Base-by-base conservation (phyloP, 345 rosid genomes). In the Rubroshorea leprosula region DNA sequence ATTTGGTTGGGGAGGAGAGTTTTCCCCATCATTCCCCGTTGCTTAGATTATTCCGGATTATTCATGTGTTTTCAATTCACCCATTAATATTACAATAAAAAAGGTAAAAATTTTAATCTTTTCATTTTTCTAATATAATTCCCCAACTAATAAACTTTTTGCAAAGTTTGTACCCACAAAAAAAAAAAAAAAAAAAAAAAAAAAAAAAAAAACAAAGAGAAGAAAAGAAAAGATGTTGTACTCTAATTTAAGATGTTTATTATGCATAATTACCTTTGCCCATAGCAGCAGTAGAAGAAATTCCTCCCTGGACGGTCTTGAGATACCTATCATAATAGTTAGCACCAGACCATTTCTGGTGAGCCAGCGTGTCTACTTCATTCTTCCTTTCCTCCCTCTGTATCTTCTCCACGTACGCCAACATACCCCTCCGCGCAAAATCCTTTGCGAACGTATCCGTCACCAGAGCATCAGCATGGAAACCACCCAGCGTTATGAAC, bases 321-420 rank as follows among this genome's bases (percentile, higher is more conserved):
- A 90, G 95, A 50, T 94, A 94, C 72, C 83, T 67, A 55, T 87
- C 96, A 61, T 90, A 94, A 54, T 67, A 94, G 73, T 90, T 87
- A 5, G 99, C 97, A 51, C 97, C 97, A 0, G 97, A 94, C 97
- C 99, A 90, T 72, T 94, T 90, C 75, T 94, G 99, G 73, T 94
- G 99, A 21, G 90, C 90, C 17, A 90, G 80, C 11, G 99, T 94
- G 73, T 87, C 99, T 17, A 94, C 90, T 6, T 90, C 99, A 61
- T 90, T 74, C 68, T 57, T 90, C 82, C 97, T 84, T 59, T 90
- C 97, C 76, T 94, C 96, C 59, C 99, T 87, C 60, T 94, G 96
- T 39, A 94, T 94, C 81, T 76, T 87, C 85, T 94, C 99, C 25
- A 87, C 97, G 60, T 90, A 90, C 22, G 97, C 96, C 60, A 90